These are phyloP conservation scores for Daldinia grandis DNA, from an alignment of 495 filamentous ascomycete genomes.

Conservation along the genomic window DNA sequence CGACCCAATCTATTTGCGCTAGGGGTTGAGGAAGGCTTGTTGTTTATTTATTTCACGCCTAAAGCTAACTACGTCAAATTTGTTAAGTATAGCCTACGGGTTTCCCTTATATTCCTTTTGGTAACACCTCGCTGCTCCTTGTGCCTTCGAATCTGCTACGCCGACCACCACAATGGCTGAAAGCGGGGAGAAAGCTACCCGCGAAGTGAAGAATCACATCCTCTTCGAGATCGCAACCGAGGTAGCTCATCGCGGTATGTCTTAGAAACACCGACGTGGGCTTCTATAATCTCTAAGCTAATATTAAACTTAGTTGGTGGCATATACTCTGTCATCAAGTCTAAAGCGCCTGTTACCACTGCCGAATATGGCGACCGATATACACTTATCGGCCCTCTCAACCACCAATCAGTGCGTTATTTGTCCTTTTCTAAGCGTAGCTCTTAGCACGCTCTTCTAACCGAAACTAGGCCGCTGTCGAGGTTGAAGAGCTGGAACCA, in stretches of 20 bases:
- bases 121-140: slow-evolving; percentile 1
- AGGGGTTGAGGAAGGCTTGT: background rate
- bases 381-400: slow-evolving; percentile 93
- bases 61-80: slow-evolving; percentile 10
- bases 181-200: slow-evolving; percentile 48
- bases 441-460: slow-evolving; percentile 27
- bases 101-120: background rate
- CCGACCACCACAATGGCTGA: slow-evolving; percentile 46
- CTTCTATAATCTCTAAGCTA: slow-evolving; percentile 6
- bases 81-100: slow-evolving; percentile 1
- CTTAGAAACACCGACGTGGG: slow-evolving; percentile 1
- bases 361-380: slow-evolving; percentile 98
- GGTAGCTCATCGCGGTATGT: slow-evolving; percentile 89
- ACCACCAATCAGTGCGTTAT: slow-evolving; percentile 77
- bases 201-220: slow-evolving; percentile 60
- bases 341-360: slow-evolving; percentile 96
- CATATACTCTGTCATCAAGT: slow-evolving; percentile 99
- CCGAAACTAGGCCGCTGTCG: slow-evolving; percentile 77
- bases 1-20: background rate
- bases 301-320: slow-evolving; percentile 75
- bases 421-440: background rate
- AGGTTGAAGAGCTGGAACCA: slow-evolving; percentile 91
- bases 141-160: background rate
- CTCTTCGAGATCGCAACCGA: slow-evolving; percentile 97
- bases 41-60: background rate